phyloP scores from a whole-genome alignment of 768 basidiomycete species.

The Hemileccinum impolitum region DNA sequence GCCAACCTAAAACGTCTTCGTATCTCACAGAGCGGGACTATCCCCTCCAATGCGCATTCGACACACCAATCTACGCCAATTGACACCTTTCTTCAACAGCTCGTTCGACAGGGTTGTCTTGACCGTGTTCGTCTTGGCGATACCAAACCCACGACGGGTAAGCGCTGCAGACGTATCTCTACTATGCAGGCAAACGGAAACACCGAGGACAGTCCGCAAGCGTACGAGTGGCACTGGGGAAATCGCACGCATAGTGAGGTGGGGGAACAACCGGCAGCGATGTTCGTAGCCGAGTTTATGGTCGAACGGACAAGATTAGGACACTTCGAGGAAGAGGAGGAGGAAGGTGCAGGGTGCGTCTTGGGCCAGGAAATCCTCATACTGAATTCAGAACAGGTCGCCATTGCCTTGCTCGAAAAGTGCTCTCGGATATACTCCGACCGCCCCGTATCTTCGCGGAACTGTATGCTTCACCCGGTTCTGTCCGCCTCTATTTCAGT shows the following conservation, averaged over 20 bases:
- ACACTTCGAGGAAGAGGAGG: conserved; percentile 18
- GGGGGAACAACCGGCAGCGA: conserved; percentile 70
- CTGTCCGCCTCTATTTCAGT: background rate
- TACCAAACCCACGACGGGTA: conserved; percentile 41
- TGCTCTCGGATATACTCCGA: conserved; percentile 49
- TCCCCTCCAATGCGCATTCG: conserved; percentile 52
- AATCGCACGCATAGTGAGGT: conserved; percentile 76
- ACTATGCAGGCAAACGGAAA: conserved; percentile 37
- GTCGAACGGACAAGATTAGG: conserved; percentile 16
- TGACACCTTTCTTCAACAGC: conserved; percentile 60
- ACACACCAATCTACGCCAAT: conserved; percentile 52
- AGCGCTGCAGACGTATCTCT: conserved; percentile 55
- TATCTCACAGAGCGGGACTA: conserved; percentile 44
- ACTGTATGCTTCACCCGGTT: conserved; percentile 1
- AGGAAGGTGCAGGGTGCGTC: conserved; percentile 16
- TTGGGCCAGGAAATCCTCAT: conserved; percentile 47
- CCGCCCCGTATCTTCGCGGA: conserved; percentile 2
- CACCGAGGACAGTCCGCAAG: conserved; percentile 23
- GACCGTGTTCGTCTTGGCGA: conserved; percentile 61
- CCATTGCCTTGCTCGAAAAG: conserved; percentile 49
- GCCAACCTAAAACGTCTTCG: conserved; percentile 66
- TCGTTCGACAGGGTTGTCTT: conserved; percentile 74
- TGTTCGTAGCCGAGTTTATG: conserved; percentile 83
- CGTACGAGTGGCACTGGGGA: conserved; percentile 84
- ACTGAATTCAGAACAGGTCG: conserved; percentile 45